Conservation (phyloP, 345 rosid species). For the Cardiospermum halicacabum region DNA sequence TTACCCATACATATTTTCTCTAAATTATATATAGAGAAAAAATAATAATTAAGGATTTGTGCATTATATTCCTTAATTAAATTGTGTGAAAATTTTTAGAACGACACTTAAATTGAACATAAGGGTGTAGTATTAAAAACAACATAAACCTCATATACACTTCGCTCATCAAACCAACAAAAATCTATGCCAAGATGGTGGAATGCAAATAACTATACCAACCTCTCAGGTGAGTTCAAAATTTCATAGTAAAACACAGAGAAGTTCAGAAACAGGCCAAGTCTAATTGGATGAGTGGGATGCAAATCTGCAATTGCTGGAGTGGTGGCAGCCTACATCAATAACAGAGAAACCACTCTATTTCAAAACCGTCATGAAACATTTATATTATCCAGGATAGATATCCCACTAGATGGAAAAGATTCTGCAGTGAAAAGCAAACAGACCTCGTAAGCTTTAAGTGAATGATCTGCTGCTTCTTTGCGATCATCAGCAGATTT, state of each 20-base stretch:
- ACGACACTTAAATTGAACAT: too few relatives aligned
- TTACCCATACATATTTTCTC: too few relatives aligned
- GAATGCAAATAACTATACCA: slow-evolving; percentile 10
- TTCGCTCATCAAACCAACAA: neutral
- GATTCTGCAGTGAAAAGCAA: neutral
- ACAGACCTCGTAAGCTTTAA: slow-evolving; percentile 53
- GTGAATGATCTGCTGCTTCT: slow-evolving; percentile 52
- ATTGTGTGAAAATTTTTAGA: too few relatives aligned
- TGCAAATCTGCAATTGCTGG: slow-evolving; percentile 54
- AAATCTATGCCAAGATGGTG: neutral
- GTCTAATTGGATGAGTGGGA: slow-evolving; percentile 78
- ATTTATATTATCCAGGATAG: neutral
- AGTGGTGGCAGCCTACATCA: slow-evolving; percentile 39
- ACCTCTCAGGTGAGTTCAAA: slow-evolving; percentile 79
- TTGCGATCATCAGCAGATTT: slow-evolving; percentile 38
- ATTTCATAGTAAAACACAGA: slow-evolving; percentile 87
- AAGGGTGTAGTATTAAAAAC: neutral
- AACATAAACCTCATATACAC: neutral
- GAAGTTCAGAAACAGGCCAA: slow-evolving; percentile 82
- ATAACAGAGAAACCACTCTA: neutral
- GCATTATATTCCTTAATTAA: too few relatives aligned
- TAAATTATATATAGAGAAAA: too few relatives aligned
- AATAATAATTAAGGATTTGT: too few relatives aligned
- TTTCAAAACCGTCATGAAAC: neutral
- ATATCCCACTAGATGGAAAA: neutral